Evolutionary conservation across 2,329 filamentous ascomycete species (phyloP).

Genomic region (Fusarium goolgardi): DNA sequence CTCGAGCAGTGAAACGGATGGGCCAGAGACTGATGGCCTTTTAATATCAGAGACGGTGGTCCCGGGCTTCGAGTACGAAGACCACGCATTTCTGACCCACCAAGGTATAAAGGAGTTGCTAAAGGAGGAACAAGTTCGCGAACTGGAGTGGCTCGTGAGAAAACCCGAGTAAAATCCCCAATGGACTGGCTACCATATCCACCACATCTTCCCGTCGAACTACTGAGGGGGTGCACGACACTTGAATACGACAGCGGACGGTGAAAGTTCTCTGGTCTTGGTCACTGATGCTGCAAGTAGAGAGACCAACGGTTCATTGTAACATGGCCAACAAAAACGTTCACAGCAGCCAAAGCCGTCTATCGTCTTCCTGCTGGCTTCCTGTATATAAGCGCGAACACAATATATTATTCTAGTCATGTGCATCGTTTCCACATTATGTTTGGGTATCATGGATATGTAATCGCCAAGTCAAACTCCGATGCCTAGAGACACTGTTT

Average conservation of each 20-base stretch:
- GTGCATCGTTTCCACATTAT: conserved; percentile 42
- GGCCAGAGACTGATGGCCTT: conserved; percentile 59
- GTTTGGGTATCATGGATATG: conserved; percentile 43
- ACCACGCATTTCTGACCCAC: conserved; percentile 73
- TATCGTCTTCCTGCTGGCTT: neutral
- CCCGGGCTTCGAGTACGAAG: conserved; percentile 74
- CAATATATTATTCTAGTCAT: conserved; percentile 40
- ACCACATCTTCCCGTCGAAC: neutral
- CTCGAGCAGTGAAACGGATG: conserved; percentile 44
- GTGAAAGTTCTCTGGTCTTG: neutral
- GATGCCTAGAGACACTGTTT: conserved; percentile 15
- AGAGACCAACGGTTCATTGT: neutral
- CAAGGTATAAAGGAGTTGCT: conserved; percentile 65
- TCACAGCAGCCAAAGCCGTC: neutral
- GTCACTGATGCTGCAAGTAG: too few species aligned
- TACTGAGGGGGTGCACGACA: neutral
- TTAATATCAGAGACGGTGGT: conserved; percentile 76
- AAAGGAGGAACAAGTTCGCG: conserved; percentile 59
- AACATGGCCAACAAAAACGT: neutral
- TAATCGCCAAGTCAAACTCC: conserved; percentile 25
- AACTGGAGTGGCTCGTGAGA: conserved; percentile 61
- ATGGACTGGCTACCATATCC: neutral
- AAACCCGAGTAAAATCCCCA: conserved; percentile 17
- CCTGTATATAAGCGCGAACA: conserved; percentile 7
- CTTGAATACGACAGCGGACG: too few species aligned